These are phyloP conservation scores for Coccomyxa subellipsoidea DNA, from an alignment of 163 green algal genomes.

Conservation along the genomic window DNA sequence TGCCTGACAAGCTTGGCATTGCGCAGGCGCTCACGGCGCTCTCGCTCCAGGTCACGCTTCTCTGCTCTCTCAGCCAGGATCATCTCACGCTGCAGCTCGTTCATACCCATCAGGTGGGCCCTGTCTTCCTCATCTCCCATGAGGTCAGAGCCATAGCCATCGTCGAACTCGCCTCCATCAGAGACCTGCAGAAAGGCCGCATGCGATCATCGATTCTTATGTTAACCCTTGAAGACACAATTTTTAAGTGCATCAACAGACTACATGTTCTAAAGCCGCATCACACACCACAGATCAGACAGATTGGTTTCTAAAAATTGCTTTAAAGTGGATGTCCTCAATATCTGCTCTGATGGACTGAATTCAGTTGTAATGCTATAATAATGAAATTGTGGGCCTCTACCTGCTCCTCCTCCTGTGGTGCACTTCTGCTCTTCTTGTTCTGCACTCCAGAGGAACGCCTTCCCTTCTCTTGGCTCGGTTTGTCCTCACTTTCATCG, in stretches of 20 bases:
- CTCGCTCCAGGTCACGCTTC: constrained; percentile 43
- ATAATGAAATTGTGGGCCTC: background rate
- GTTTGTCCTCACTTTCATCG: background rate
- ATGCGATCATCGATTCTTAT: no score
- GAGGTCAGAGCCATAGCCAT: constrained; percentile 45
- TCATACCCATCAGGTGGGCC: constrained; percentile 62
- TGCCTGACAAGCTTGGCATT: constrained; percentile 17
- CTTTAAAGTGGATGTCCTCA: no score
- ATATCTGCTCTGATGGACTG: no score
- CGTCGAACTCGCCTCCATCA: constrained; percentile 28
- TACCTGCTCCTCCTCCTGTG: constrained; percentile 10
- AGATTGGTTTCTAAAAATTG: no score
- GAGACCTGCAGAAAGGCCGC: background rate
- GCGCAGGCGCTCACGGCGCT: constrained; percentile 38
- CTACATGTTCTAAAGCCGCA: no score
- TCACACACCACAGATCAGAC: no score
- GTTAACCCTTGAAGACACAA: no score
- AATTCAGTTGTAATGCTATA: no score
- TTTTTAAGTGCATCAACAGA: no score
- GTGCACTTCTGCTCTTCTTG: background rate
- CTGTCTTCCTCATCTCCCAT: constrained; percentile 57
- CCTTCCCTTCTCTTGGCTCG: background rate
- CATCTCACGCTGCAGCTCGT: constrained; percentile 78
- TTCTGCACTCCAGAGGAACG: background rate
- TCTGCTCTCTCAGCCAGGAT: constrained; percentile 70